Evolutionary conservation across 2,329 filamentous ascomycete genomes (phyloP), one percentile per base, ranked within the genome.

Genomic region (Fusarium liriodendri): DNA sequence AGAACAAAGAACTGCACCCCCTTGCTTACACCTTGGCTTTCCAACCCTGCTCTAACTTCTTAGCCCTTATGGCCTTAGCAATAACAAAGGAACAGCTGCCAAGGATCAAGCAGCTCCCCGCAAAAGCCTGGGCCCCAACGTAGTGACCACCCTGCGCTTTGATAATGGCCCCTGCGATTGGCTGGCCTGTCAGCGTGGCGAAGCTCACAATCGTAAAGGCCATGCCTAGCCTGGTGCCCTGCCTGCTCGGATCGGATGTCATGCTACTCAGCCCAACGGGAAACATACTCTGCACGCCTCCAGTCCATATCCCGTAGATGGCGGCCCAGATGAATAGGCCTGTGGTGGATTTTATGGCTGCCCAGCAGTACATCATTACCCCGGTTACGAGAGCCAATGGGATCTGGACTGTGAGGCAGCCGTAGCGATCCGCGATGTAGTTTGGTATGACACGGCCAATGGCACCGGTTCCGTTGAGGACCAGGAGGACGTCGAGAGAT

Each of bases 301-400:
- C 91, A 0, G 87, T 89, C 0, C 85, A 85, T 37, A 93, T 82
- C 2, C 93, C 92, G 77, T 92, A 93, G 59, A 91, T 84, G 0
- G 86, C 82, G 0, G 88, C 83, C 85, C 92, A 94, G 1, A 83
- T 86, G 78, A 92, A 93, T 20, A 93, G 81, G 0, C 87, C 86
- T 0, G 82, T 59, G 0, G 86, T 79, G 7, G 82, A 82, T 2
- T 80, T 71, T 10, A 94, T 88, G 2, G 85, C 87, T 14, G 88
- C 87, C 91, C 92, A 94, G 62, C 62, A 22, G 58, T 63, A 67
- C 47, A 67, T 47, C 64, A 67, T 32, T 2, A 16, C 10, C 5
- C 59, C 40, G 9, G 59, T 63, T 3, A 47, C 59, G 6, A 55
- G 29, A 4, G 61, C 50, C 6, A 55, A 35, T 11, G 58, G 38